Percentiles rank a stretch among this genome's conserved stretches.
These are phyloP conservation scores for Penicillium brevicompactum DNA, from an alignment of 2,329 filamentous ascomycete species.

Conservation along the genomic window DNA sequence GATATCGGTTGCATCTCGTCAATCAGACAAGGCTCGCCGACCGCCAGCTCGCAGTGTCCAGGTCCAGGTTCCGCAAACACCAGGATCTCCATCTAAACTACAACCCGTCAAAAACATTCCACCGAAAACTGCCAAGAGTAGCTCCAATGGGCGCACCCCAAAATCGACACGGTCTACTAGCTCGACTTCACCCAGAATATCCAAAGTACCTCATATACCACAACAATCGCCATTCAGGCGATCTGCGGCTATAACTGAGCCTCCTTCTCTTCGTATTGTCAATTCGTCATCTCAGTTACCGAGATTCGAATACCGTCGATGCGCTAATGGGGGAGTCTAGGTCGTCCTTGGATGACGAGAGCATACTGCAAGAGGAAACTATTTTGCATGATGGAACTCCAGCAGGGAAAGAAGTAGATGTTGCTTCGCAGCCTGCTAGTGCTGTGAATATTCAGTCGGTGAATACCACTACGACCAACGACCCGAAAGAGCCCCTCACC, in stretches of 20 bases:
- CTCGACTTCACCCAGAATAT: neutral
- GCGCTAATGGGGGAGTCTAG: conserved; percentile 12
- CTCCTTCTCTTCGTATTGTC: conserved; percentile 31
- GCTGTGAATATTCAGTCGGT: neutral
- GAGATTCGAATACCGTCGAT: conserved; percentile 42
- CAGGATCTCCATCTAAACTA: neutral
- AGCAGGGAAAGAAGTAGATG: neutral
- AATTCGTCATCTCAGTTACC: conserved; percentile 42
- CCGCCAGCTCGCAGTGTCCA: conserved; percentile 5
- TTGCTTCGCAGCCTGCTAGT: neutral
- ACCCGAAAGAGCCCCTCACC: neutral
- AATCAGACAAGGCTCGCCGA: conserved; percentile 14
- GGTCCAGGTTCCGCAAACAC: conserved; percentile 5
- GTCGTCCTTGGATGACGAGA: conserved; percentile 9
- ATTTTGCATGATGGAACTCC: conserved; percentile 4
- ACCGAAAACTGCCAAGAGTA: neutral
- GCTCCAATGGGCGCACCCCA: neutral
- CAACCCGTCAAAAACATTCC: neutral
- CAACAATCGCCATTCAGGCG: neutral
- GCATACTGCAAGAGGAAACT: conserved; percentile 8
- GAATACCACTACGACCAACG: neutral
- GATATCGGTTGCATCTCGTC: conserved; percentile 24
- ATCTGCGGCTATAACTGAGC: conserved; percentile 4
- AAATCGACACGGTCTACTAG: neutral
- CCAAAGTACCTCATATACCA: neutral